Base-by-base conservation (phyloP, 345 rosid species). In the Psidium guajava region DNA sequence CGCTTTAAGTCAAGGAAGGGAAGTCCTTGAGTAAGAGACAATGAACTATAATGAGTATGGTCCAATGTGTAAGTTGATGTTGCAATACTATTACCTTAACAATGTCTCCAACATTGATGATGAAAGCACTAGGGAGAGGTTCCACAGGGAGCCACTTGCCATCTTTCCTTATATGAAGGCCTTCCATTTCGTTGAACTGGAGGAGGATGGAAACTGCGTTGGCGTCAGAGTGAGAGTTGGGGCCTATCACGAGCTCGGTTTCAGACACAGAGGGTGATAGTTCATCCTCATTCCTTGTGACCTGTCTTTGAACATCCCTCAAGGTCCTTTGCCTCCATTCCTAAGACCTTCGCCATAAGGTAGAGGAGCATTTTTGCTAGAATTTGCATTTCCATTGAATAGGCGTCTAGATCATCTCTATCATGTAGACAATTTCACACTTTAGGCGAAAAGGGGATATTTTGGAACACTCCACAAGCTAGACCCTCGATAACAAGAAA, bases 401-500 rank as follows among this genome's bases (percentile, higher is more conserved):
- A 93, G 49, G 86, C 73, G 49, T 94, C 94, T 59, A 94, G 16
- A 12, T 85, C 88, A 54, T 90, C 93, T 85, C 95, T 95, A 86
- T 57, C 89, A 82, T 69, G 36, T n/a, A 6, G 44, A 81, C 20
- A 80, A 32, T 64, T 8, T 64, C 10, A 0, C 16, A 16, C 3
- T 32, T 64, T 32, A 61, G 77, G 44, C 12, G 0, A 14, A 1
- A 16, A 32, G 0, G 11, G 21, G 44, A 64, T 64, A 64, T 64
- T 64, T 64, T 32, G 24, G 11, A 32, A 64, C 42, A 64, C 0
- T 0, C 12, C 77, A 64, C 44, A 32, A 16, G 32, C 44, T 64
- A 16, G 8, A 32, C 0, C 12, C 44, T 2, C 5, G 14, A 18
- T 12, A 16, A 64, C 75, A 16, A 16, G 18, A 64, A 28, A 8